phyloP scores from a whole-genome alignment of 2,329 filamentous ascomycete genomes.

The Emericellopsis atlantica region DNA sequence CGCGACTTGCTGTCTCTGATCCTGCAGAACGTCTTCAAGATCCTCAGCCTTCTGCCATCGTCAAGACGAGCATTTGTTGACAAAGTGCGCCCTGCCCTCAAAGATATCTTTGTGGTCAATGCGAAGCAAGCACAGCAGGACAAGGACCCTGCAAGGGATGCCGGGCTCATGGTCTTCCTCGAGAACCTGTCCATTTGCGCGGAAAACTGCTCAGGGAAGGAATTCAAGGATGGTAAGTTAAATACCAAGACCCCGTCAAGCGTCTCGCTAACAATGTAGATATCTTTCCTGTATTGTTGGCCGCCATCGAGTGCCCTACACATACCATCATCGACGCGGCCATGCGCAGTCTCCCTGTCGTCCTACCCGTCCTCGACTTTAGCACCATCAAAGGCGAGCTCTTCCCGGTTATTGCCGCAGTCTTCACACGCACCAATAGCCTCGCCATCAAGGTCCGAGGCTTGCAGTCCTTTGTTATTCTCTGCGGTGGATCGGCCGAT shows the following conservation, averaged over 20 bases:
- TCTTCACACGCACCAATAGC: constrained; percentile 88
- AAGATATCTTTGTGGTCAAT: constrained; percentile 65
- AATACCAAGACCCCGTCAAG: background rate
- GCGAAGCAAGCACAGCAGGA: constrained; percentile 49
- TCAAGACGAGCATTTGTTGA: constrained; percentile 72
- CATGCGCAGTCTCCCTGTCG: constrained; percentile 61
- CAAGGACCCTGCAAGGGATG: constrained; percentile 72
- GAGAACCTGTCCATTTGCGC: constrained; percentile 69
- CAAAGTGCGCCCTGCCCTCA: constrained; percentile 71
- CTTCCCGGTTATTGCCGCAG: constrained; percentile 79
- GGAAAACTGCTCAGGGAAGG: constrained; percentile 74
- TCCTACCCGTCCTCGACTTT: constrained; percentile 87
- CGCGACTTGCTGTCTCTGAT: constrained; percentile 75
- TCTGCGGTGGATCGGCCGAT: constrained; percentile 65
- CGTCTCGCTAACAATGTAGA: constrained; percentile 33
- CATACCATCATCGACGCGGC: constrained; percentile 82
- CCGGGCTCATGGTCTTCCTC: constrained; percentile 80
- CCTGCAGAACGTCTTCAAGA: constrained; percentile 84
- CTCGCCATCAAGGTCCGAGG: constrained; percentile 90
- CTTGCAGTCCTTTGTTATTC: constrained; percentile 75
- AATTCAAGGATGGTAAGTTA: constrained; percentile 77
- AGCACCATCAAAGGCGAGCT: constrained; percentile 95
- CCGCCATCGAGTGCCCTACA: constrained; percentile 78
- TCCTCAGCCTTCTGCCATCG: constrained; percentile 65
- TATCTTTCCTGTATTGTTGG: constrained; percentile 72